phyloP scores from a whole-genome alignment of 2,329 filamentous ascomycete species.

The Ophiostoma pallidulum region DNA sequence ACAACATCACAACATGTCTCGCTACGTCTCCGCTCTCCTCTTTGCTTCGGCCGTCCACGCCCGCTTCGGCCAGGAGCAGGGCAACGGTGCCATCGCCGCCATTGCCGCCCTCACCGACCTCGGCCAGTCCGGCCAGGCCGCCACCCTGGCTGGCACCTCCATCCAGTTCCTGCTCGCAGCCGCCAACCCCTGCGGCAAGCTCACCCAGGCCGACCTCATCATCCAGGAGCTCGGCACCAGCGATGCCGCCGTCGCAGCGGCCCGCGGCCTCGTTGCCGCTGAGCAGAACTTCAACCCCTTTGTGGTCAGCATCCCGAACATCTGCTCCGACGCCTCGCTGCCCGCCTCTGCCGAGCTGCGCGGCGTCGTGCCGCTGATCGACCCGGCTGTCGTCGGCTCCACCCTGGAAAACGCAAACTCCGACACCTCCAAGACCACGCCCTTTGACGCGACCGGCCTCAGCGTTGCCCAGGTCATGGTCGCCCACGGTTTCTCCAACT shows the following conservation, averaged over 20 bases:
- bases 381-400: conserved; percentile 50
- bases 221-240: conserved; percentile 50
- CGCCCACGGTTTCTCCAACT: conserved; percentile 54
- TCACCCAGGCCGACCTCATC: conserved; percentile 55
- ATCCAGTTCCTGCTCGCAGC: conserved; percentile 53
- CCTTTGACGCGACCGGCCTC: conserved; percentile 50
- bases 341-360: conserved; percentile 52
- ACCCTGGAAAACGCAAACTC: conserved; percentile 53
- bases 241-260: conserved; percentile 50
- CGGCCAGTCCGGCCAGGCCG: conserved; percentile 48
- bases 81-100: conserved; percentile 38
- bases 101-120: conserved; percentile 42
- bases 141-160: conserved; percentile 51
- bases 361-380: conserved; percentile 58
- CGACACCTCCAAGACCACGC: conserved; percentile 37
- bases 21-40: conserved; percentile 29
- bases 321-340: conserved; percentile 55
- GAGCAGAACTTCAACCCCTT: conserved; percentile 36
- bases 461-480: conserved; percentile 56
- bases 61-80: conserved; percentile 55
- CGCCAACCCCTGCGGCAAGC: conserved; percentile 34
- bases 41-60: conserved; percentile 26
- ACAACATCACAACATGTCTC: conserved; percentile 10
- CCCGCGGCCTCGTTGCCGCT: conserved; percentile 24
- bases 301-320: conserved; percentile 45